Percentiles rank a stretch among this genome's conserved stretches.
phyloP scores from a whole-genome alignment of 1,284 basidiomycete species.

The Papiliotrema laurentii region DNA sequence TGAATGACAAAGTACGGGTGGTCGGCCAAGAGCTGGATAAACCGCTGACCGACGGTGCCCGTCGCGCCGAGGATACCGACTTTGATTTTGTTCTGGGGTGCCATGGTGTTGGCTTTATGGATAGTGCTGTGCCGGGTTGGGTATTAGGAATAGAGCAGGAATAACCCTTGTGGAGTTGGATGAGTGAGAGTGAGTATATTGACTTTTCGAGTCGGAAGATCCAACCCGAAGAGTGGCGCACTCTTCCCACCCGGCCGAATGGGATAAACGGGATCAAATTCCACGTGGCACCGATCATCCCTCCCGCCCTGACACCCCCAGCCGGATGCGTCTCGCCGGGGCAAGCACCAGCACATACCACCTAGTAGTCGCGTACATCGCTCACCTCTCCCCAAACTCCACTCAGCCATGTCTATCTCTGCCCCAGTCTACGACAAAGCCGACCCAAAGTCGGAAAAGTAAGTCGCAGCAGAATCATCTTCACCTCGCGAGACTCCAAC shows the following conservation, averaged over 20 bases:
- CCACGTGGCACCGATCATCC: neutral
- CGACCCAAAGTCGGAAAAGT: conserved; percentile 39
- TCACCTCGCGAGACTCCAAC: neutral
- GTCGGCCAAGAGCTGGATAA: conserved; percentile 78
- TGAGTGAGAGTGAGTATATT: no score
- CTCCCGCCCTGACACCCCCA: neutral
- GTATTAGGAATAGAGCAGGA: no score
- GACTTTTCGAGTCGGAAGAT: neutral
- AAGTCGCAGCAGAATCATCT: conserved; percentile 7
- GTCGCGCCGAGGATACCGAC: conserved; percentile 95
- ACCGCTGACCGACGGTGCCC: conserved; percentile 83
- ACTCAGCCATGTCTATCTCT: conserved; percentile 25
- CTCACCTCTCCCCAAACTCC: neutral
- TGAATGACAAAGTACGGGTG: conserved; percentile 91
- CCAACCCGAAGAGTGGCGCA: no score
- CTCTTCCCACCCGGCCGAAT: no score
- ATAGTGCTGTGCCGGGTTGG: no score
- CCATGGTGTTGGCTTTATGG: neutral
- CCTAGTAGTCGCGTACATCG: neutral
- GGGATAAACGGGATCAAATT: neutral
- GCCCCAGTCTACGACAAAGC: conserved; percentile 43
- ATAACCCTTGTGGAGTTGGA: no score
- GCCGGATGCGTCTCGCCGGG: neutral
- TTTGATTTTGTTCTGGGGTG: conserved; percentile 54
- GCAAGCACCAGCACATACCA: neutral